Evolutionary conservation across 768 basidiomycete genomes (phyloP).

Genomic region (Gyrodon lividus): DNA sequence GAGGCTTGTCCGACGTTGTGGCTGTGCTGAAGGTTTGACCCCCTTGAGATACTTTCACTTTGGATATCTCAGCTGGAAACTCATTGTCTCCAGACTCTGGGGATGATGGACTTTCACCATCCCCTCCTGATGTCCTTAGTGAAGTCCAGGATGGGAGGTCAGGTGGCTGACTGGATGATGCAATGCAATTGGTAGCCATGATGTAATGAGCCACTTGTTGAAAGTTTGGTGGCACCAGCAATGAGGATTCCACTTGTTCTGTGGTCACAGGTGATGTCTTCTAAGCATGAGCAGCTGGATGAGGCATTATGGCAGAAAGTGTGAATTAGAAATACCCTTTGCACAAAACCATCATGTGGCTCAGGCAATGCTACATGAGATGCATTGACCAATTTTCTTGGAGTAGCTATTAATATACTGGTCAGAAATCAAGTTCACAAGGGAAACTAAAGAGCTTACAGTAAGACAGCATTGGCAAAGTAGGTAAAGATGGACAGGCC

Average conservation of each 20-base stretch:
- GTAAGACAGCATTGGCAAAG: no score
- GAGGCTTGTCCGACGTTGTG: neutral
- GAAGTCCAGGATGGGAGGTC: slow-evolving; percentile 29
- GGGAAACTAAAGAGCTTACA: no score
- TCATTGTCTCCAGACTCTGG: slow-evolving; percentile 13
- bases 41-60: neutral
- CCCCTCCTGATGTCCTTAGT: neutral
- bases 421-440: no score
- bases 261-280: neutral
- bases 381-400: no score
- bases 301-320: no score
- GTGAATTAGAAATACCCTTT: no score
- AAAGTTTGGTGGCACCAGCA: neutral
- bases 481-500: no score
- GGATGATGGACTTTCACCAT: neutral
- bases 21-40: neutral
- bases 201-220: slow-evolving; percentile 1
- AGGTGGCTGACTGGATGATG: neutral
- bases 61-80: neutral
- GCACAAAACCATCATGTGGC: no score
- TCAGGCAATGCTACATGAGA: no score
- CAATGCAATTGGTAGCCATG: neutral
- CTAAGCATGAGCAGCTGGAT: no score
- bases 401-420: no score
- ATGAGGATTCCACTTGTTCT: slow-evolving; percentile 8